Evolutionary conservation across 2,329 filamentous ascomycete genomes (phyloP).

Genomic region (Fusarium irregulare): DNA sequence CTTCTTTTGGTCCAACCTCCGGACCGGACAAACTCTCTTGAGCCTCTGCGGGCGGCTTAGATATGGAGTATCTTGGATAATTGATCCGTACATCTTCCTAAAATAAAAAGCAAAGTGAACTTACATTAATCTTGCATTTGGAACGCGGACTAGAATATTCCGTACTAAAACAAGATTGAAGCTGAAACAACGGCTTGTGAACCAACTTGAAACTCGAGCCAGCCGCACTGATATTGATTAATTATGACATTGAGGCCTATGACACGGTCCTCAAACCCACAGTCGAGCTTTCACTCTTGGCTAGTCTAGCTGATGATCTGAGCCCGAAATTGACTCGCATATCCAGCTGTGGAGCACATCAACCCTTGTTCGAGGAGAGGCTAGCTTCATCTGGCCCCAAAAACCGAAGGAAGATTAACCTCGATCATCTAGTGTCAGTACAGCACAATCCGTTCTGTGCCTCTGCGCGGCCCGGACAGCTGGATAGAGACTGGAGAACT

Average conservation of each 20-base stretch:
- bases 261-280: conserved; percentile 16
- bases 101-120: neutral
- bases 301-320: conserved; percentile 15
- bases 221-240: neutral
- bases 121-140: neutral
- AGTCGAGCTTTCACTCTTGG: conserved; percentile 12
- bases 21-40: neutral
- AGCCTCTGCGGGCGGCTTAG: neutral
- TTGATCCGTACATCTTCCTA: neutral
- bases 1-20: neutral
- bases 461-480: conserved; percentile 9
- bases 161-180: conserved; percentile 1
- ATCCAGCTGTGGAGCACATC: conserved; percentile 22
- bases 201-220: conserved; percentile 13
- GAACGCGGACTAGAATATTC: conserved; percentile 7
- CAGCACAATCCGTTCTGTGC: neutral
- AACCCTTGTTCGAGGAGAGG: conserved; percentile 10
- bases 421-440: conserved; percentile 8
- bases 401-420: conserved; percentile 37
- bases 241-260: conserved; percentile 10
- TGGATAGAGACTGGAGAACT: conserved; percentile 8
- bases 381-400: conserved; percentile 38
- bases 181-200: conserved; percentile 26
- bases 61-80: neutral
- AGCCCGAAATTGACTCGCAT: conserved; percentile 29